A percentile compares a stretch with the other conserved stretches of the same genome.
phyloP scores from a whole-genome alignment of 306 rosid genomes.

The Hippophae tibetana region DNA sequence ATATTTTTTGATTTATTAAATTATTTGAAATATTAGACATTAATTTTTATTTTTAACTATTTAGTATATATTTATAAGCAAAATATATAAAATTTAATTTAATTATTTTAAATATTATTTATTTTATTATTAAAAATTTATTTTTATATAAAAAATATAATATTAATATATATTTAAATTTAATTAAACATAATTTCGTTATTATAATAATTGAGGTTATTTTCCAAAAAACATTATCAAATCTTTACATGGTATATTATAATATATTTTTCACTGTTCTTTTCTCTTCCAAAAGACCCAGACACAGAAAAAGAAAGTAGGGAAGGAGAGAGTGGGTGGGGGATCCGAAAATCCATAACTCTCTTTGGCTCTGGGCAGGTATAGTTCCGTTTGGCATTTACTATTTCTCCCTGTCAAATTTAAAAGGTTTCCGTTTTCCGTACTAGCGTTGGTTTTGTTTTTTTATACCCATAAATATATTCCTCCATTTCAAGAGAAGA shows the following conservation, averaged over 20 bases:
- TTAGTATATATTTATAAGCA: too few relatives aligned
- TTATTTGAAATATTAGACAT: too few relatives aligned
- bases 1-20: too few relatives aligned
- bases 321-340: background rate
- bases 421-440: conserved; percentile 29
- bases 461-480: conserved; percentile 16
- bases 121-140: too few relatives aligned
- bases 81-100: too few relatives aligned
- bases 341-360: conserved; percentile 8
- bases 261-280: conserved; percentile 16
- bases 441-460: conserved; percentile 50
- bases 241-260: background rate
- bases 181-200: too few relatives aligned
- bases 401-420: conserved; percentile 32
- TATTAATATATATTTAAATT: too few relatives aligned
- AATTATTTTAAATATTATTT: too few relatives aligned
- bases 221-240: too few relatives aligned
- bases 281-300: conserved; percentile 53
- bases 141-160: too few relatives aligned
- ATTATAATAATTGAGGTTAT: too few relatives aligned
- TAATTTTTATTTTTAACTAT: too few relatives aligned
- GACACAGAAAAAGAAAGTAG: conserved; percentile 28
- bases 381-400: conserved; percentile 23
- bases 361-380: conserved; percentile 21
- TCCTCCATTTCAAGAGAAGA: conserved; percentile 1